phyloP scores from a whole-genome alignment of 495 filamentous ascomycete genomes.

The Hypoxylon fuscum region DNA sequence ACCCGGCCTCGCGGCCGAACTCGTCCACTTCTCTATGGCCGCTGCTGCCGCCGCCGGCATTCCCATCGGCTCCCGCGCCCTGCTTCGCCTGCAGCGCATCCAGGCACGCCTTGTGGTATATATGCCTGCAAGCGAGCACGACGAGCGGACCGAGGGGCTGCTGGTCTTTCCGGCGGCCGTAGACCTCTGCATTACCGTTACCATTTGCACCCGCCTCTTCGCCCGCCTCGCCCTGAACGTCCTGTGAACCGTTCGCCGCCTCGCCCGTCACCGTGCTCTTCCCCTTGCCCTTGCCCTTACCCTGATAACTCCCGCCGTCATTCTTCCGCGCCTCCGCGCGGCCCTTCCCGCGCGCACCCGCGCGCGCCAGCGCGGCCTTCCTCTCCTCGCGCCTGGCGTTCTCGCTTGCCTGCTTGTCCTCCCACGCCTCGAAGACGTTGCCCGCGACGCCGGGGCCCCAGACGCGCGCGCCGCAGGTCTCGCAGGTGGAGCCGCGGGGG shows the following conservation, averaged over 20 bases:
- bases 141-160: conserved; percentile 60
- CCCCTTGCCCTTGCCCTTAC: conserved; percentile 49
- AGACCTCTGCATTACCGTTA: too few relatives aligned
- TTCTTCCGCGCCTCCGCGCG: conserved; percentile 36
- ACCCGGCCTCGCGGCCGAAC: conserved; percentile 54
- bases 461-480: conserved; percentile 80
- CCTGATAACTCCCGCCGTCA: conserved; percentile 31
- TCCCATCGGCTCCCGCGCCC: too few relatives aligned
- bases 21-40: conserved; percentile 41
- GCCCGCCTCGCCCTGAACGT: conserved; percentile 3
- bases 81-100: conserved; percentile 60
- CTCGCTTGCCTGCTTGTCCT: conserved; percentile 65
- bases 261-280: conserved; percentile 41
- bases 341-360: conserved; percentile 41
- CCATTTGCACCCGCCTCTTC: conserved; percentile 20
- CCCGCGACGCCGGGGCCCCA: conserved; percentile 91
- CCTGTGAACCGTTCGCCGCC: conserved; percentile 9
- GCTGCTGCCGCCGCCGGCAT: conserved; percentile 37
- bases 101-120: conserved; percentile 69
- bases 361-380: conserved; percentile 31
- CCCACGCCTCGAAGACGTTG: conserved; percentile 83
- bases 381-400: conserved; percentile 49
- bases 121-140: conserved; percentile 68
- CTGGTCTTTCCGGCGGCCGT: conserved; percentile 31
- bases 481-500: conserved; percentile 84